A percentile compares a stretch with the other conserved stretches of the same genome.
These are phyloP conservation scores for Solanum clarkiae DNA, from an alignment of 257 asterid genomes.

Conservation along the genomic window DNA sequence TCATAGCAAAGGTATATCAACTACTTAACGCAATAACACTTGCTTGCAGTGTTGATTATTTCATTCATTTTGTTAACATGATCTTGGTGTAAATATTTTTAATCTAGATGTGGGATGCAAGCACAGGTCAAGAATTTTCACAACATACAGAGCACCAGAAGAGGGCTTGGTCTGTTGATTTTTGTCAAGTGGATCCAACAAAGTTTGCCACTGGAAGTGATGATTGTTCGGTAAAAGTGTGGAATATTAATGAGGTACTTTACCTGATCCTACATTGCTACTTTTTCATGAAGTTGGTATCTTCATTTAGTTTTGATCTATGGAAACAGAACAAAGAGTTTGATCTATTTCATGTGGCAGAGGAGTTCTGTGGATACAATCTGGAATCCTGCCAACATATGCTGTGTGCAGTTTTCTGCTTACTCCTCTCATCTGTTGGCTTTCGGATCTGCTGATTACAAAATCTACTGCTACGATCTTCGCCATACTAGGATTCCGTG, in stretches of 20 bases:
- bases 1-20: neutral
- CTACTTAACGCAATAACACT: neutral
- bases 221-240: constrained; percentile 46
- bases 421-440: constrained; percentile 39
- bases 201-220: constrained; percentile 60
- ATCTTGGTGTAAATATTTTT: neutral
- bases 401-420: constrained; percentile 44
- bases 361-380: constrained; percentile 18
- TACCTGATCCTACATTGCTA: neutral
- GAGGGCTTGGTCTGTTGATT: constrained; percentile 64
- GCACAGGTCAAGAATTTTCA: constrained; percentile 24
- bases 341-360: constrained; percentile 10
- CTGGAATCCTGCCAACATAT: constrained; percentile 29
- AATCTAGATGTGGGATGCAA: constrained; percentile 42
- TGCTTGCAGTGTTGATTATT: neutral
- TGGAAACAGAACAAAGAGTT: neutral
- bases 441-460: constrained; percentile 35
- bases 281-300: neutral
- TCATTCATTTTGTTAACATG: neutral
- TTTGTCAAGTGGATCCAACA: constrained; percentile 40
- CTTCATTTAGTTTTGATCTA: neutral
- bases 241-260: constrained; percentile 49
- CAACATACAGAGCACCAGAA: constrained; percentile 20
- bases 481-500: constrained; percentile 34
- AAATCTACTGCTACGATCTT: constrained; percentile 33